phyloP scores from a whole-genome alignment of 2,329 filamentous ascomycete species.

The Periconia sp. region DNA sequence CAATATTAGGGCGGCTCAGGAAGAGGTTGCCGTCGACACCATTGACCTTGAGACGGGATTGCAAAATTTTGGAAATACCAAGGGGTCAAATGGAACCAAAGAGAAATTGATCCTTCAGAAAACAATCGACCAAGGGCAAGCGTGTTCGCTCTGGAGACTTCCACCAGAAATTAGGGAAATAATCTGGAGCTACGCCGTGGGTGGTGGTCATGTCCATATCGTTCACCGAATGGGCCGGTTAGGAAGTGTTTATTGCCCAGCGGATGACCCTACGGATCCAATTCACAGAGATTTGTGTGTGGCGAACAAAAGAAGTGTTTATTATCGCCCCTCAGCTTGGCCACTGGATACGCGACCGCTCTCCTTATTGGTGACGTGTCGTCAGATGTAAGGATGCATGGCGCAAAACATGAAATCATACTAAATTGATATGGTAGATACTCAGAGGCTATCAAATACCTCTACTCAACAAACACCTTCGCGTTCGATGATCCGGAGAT shows the following conservation, averaged over 20 bases:
- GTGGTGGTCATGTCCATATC: conserved; percentile 11
- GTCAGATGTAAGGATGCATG: conserved; percentile 13
- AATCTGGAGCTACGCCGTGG: conserved; percentile 7
- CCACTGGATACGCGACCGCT: conserved; percentile 3
- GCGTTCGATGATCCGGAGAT: conserved; percentile 1
- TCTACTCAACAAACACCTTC: conserved; percentile 11
- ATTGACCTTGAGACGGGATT: too few relatives aligned
- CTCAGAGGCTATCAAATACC: conserved; percentile 6
- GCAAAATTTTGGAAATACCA: too few relatives aligned
- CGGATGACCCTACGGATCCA: not conserved
- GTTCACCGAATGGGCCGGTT: conserved; percentile 1
- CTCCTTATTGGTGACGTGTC: conserved; percentile 2
- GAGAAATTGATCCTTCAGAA: not conserved
- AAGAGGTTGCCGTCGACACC: too few relatives aligned
- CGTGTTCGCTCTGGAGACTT: conserved; percentile 1
- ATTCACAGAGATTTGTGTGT: conserved; percentile 2
- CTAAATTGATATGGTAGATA: conserved; percentile 1
- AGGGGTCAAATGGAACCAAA: too few relatives aligned
- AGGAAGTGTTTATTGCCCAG: conserved; percentile 5
- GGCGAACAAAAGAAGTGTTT: conserved; percentile 2
- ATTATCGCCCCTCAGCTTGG: conserved; percentile 1
- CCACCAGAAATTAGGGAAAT: conserved; percentile 3
- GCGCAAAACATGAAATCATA: too few relatives aligned
- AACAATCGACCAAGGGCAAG: conserved; percentile 1
- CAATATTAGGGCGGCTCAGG: too few relatives aligned